Evolutionary conservation across 1,284 basidiomycete genomes (phyloP), one percentile per base, ranked within the genome.

Genomic region (Kalmanozyma brasiliensis): DNA sequence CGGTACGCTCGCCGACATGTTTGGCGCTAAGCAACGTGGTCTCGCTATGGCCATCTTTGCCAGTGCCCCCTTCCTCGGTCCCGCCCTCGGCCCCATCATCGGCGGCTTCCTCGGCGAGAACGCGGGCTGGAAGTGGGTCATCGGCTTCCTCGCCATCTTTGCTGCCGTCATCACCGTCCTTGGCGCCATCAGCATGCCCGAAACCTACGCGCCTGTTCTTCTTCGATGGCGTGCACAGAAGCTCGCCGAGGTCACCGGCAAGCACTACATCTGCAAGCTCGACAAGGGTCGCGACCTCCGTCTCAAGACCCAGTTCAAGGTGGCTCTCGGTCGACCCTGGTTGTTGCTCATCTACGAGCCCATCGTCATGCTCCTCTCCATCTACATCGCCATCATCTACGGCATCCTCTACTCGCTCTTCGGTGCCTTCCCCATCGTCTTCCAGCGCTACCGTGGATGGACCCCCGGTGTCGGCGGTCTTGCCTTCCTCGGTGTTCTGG

Each of bases 351-450:
- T 88, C 62, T 83, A 83, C 19, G 92, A 93, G 80, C 91, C 91
- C 2, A 91, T 93, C 87, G 83, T 93, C n/a, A 82, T 89, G 7
- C 86, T 88, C 3, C 82, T 90, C 23, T 91, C 89, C 0, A 38
- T 88, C 7, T 92, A 92, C 83, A 86, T 91, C 8, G 91, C 91
- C 0, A 93, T 95, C 79, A 84, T 91, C 8, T 92, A 79, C 58
- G 90, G 84, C 19, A 34, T 52, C 11, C 43, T 70, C 20, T 80
- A 80, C 45, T 58, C 66, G 10, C 60, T 78, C 8, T 82, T 82
- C 43, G 74, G 71, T 16, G 77, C 78, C 0, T 83, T 80, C 46
- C 83, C 83, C 0, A 65, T 82, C 41, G 80, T 83, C 44, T 83
- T 82, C 49, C 42, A 63, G 19, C 53, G 64, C 10, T 17, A 64